Evolutionary conservation across 2,329 filamentous ascomycete genomes (phyloP).

Genomic region (Hypomyces perniciosus): DNA sequence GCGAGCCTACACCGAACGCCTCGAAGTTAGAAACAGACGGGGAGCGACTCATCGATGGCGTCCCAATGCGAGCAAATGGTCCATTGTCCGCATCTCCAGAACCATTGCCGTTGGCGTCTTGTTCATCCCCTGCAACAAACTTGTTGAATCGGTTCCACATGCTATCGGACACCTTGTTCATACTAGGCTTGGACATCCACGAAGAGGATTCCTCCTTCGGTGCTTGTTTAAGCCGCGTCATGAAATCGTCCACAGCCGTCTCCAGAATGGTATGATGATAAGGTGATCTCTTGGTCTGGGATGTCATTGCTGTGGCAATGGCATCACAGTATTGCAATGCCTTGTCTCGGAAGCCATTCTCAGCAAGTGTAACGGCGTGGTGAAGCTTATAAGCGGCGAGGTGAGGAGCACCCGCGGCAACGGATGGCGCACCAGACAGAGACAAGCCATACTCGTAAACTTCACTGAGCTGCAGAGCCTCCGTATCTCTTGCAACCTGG

Average conservation of each 20-base stretch:
- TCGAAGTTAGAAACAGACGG: slow-evolving; percentile 68
- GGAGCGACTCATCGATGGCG: slow-evolving; percentile 66
- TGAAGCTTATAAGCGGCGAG: slow-evolving; percentile 87
- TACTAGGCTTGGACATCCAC: slow-evolving; percentile 91
- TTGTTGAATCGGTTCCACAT: slow-evolving; percentile 93
- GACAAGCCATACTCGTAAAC: slow-evolving; percentile 87
- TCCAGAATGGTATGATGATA: slow-evolving; percentile 79
- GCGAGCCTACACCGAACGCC: slow-evolving; percentile 56
- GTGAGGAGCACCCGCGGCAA: slow-evolving; percentile 63
- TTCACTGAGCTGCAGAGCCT: slow-evolving; percentile 89
- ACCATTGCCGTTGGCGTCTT: slow-evolving; percentile 58
- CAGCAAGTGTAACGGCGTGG: slow-evolving; percentile 76
- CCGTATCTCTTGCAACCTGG: slow-evolving; percentile 71
- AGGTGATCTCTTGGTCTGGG: slow-evolving; percentile 75
- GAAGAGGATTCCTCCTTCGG: slow-evolving; percentile 75
- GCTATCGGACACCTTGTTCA: slow-evolving; percentile 89
- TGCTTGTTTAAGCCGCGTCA: slow-evolving; percentile 74
- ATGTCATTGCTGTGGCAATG: slow-evolving; percentile 67
- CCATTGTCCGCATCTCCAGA: slow-evolving; percentile 61
- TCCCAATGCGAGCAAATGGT: slow-evolving; percentile 75
- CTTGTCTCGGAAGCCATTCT: slow-evolving; percentile 74
- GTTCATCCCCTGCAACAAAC: slow-evolving; percentile 89
- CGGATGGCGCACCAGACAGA: slow-evolving; percentile 51
- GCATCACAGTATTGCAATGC: slow-evolving; percentile 88
- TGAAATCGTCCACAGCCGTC: slow-evolving; percentile 73